Conservation (phyloP, 1,284 basidiomycete genomes). For the Malassezia sp. region DNA sequence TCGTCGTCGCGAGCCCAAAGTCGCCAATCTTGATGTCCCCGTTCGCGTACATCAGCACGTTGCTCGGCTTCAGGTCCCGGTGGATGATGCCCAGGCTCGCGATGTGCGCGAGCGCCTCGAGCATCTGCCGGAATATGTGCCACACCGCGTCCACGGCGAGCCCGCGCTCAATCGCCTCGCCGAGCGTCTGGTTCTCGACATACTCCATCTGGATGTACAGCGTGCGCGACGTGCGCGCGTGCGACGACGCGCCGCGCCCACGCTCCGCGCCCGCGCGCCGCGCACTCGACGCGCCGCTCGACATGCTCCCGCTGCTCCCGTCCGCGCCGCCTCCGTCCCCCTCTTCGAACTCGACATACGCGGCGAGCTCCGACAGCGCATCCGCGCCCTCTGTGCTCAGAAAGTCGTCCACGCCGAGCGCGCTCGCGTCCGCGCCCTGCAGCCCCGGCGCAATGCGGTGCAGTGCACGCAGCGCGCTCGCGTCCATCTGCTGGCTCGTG, state of each 20-base stretch:
- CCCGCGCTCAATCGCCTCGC: slow-evolving; percentile 42
- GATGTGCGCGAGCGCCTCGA: slow-evolving; percentile 76
- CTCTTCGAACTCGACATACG: slow-evolving; percentile 16
- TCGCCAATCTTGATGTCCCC: slow-evolving; percentile 90
- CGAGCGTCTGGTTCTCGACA: slow-evolving; percentile 42
- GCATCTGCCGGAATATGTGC: slow-evolving; percentile 80
- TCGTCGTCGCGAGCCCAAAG: slow-evolving; percentile 63
- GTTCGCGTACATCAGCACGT: slow-evolving; percentile 48
- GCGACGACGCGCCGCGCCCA: slow-evolving; percentile 6
- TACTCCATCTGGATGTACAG: slow-evolving; percentile 77
- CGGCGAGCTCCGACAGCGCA: not conserved
- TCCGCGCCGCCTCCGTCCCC: no score
- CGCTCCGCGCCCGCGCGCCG: no score
- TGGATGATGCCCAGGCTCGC: slow-evolving; percentile 76
- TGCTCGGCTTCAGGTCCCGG: slow-evolving; percentile 55
- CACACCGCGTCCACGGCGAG: slow-evolving; percentile 59
- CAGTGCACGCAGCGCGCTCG: slow-evolving; percentile 9
- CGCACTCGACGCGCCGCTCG: slow-evolving; percentile 10
- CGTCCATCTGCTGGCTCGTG: slow-evolving; percentile 15
- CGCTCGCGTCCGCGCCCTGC: not conserved
- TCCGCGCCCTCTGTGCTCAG: slow-evolving; percentile 14
- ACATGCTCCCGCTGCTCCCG: slow-evolving; percentile 1
- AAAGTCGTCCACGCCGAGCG: slow-evolving; percentile 30
- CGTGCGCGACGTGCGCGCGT: slow-evolving; percentile 50
- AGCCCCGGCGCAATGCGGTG: not conserved